phyloP scores from a whole-genome alignment of 148 eudicot species.

The Arctostaphylos glauca region DNA sequence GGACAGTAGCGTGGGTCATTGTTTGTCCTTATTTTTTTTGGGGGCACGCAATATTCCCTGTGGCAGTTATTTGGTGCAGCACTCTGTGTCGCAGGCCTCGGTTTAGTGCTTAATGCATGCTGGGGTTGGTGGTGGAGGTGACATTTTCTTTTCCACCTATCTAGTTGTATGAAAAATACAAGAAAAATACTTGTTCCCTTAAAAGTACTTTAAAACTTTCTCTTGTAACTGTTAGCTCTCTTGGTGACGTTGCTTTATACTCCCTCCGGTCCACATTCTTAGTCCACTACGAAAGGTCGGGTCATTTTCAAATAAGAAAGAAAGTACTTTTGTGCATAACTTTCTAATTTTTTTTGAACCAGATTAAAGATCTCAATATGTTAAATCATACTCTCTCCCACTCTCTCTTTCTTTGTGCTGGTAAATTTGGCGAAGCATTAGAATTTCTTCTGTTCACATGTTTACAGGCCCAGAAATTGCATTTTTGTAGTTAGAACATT shows the following conservation, averaged over 20 bases:
- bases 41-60: slow-evolving; percentile 62
- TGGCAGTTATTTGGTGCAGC: slow-evolving; percentile 77
- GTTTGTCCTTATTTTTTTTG: slow-evolving; percentile 67
- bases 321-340: no score
- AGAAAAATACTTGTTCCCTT: not conserved
- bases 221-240: not conserved
- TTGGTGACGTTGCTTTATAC: slow-evolving; percentile 32
- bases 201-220: not conserved
- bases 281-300: no score
- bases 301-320: no score
- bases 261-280: no score
- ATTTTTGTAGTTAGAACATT: no score
- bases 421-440: not conserved
- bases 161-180: not conserved
- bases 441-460: not conserved
- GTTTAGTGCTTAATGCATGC: slow-evolving; percentile 75
- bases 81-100: slow-evolving; percentile 65
- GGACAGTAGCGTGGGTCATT: slow-evolving; percentile 83
- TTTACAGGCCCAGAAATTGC: not conserved
- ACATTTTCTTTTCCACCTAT: slow-evolving; percentile 6
- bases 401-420: not conserved
- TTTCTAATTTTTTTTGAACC: no score
- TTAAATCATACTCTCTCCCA: not conserved
- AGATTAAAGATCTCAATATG: not conserved
- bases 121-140: slow-evolving; percentile 71